Evolutionary conservation across 2,329 filamentous ascomycete genomes (phyloP).

Genomic region (Pseudogymnoascus verrucosus): DNA sequence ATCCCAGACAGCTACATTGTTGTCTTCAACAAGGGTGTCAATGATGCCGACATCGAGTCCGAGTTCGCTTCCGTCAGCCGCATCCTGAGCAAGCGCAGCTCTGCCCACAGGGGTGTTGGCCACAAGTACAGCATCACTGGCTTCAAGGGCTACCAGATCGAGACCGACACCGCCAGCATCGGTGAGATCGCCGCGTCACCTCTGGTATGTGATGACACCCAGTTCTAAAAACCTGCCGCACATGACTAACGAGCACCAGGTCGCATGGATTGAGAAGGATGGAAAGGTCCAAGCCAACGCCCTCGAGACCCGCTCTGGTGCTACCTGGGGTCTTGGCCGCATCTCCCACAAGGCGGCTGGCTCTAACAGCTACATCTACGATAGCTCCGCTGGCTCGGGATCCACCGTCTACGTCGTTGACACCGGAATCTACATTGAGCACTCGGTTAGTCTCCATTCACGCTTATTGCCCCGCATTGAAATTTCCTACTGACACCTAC

Average conservation of each 20-base stretch:
- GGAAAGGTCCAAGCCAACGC: slow-evolving; percentile 26
- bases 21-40: slow-evolving; percentile 51
- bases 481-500: neutral
- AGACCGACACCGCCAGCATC: slow-evolving; percentile 22
- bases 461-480: neutral
- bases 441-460: neutral
- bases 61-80: slow-evolving; percentile 42
- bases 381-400: slow-evolving; percentile 25
- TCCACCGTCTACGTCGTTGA: slow-evolving; percentile 31
- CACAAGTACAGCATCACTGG: slow-evolving; percentile 20
- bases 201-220: slow-evolving; percentile 16
- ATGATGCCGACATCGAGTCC: slow-evolving; percentile 39
- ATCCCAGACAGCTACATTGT: slow-evolving; percentile 55
- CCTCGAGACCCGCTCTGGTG: slow-evolving; percentile 20
- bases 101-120: slow-evolving; percentile 28
- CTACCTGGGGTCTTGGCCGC: slow-evolving; percentile 28
- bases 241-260: slow-evolving; percentile 13
- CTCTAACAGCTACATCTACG: slow-evolving; percentile 26
- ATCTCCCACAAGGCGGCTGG: slow-evolving; percentile 24
- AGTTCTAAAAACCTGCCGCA: neutral
- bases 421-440: slow-evolving; percentile 26
- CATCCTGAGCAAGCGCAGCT: slow-evolving; percentile 48
- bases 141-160: slow-evolving; percentile 24
- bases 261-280: slow-evolving; percentile 26
- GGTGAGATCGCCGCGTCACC: slow-evolving; percentile 22